Evolutionary conservation across 2,329 filamentous ascomycete species (phyloP).

Genomic region (Phialemoniopsis sp.): DNA sequence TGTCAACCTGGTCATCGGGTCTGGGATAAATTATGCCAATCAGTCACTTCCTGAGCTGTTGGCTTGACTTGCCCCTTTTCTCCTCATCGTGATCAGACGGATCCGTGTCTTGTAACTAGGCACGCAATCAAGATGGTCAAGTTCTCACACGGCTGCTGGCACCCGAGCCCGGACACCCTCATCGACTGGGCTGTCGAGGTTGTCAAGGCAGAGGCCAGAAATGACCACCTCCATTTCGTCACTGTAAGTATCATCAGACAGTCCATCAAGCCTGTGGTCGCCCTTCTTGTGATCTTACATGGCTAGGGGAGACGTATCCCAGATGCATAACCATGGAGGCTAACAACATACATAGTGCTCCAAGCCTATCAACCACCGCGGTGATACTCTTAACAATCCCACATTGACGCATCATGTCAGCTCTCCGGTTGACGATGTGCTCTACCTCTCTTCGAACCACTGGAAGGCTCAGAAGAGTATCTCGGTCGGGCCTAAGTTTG

Average conservation of each 20-base stretch:
- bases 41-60: too few species aligned
- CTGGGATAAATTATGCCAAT: background rate
- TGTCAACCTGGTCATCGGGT: background rate
- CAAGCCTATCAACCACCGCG: constrained; percentile 38
- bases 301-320: too few species aligned
- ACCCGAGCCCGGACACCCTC: constrained; percentile 2
- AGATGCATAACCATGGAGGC: too few species aligned
- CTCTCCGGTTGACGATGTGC: constrained; percentile 26
- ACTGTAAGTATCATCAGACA: background rate
- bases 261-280: too few species aligned
- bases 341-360: too few species aligned
- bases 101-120: background rate
- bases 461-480: constrained; percentile 29
- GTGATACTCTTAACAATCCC: constrained; percentile 51
- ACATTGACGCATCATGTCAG: constrained; percentile 35
- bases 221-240: constrained; percentile 2
- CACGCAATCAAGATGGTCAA: constrained; percentile 1
- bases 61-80: too few species aligned
- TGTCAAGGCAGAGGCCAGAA: constrained; percentile 1
- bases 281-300: too few species aligned
- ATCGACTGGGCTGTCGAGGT: constrained; percentile 3
- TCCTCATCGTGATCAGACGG: background rate
- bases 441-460: constrained; percentile 33
- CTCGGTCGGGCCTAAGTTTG: constrained; percentile 23
- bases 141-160: constrained; percentile 2